A percentile compares a stretch with the other conserved stretches of the same genome.
Conservation (phyloP, 129 eudicot genomes). For the Arctium lappa region DNA sequence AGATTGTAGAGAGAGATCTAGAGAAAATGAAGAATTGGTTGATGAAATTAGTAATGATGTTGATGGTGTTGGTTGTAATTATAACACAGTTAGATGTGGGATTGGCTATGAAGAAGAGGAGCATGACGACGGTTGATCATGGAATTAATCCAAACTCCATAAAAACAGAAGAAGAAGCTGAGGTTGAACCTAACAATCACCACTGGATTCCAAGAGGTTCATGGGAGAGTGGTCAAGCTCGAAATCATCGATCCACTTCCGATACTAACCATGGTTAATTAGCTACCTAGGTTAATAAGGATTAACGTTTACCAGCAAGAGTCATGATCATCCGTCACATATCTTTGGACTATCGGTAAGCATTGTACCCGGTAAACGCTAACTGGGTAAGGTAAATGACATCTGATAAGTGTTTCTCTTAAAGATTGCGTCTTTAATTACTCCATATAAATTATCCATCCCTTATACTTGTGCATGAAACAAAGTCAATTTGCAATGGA, state of each 20-base stretch:
- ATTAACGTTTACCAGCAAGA: not conserved
- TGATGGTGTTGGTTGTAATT: conserved; percentile 17
- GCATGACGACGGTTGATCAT: conserved; percentile 6
- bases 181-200: conserved; percentile 32
- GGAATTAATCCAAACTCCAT: conserved; percentile 5
- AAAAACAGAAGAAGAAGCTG: conserved; percentile 15
- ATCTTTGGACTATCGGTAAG: not conserved
- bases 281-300: not conserved
- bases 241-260: conserved; percentile 20
- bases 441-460: too few species aligned
- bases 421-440: too few species aligned
- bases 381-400: too few species aligned
- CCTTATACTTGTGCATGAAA: too few species aligned
- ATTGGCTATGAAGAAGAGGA: conserved; percentile 29
- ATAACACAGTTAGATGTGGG: conserved; percentile 16
- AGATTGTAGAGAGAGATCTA: not conserved
- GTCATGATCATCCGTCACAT: not conserved
- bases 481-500: too few species aligned
- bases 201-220: conserved; percentile 44
- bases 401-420: too few species aligned
- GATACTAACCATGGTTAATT: conserved; percentile 16
- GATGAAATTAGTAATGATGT: not conserved
- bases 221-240: conserved; percentile 34
- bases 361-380: not conserved
- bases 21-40: conserved; percentile 1